Base-by-base conservation (phyloP, 208 protist genomes). In the Leishmania tropica region DNA sequence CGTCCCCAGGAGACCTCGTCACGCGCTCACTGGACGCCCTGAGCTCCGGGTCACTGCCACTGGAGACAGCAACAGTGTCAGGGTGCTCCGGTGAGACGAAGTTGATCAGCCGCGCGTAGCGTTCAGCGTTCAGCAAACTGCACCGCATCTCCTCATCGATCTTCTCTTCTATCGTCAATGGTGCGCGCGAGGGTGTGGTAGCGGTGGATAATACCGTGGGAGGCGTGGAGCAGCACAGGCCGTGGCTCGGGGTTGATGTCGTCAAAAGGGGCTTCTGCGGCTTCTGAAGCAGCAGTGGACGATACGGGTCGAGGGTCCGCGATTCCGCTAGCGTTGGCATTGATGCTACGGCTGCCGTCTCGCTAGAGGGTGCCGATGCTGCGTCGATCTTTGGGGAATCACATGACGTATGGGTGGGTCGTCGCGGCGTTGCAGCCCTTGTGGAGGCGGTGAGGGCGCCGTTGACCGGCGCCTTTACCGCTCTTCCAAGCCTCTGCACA, bases 61-160 rank as follows among this genome's bases (percentile, higher is more conserved):
- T 17, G 6, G 51, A 45, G 54, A 17, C 54, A 24, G 4, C 54
- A n/a, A 54, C 53, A 45, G 53, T n/a, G 19, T 17, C 54, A 4
- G 19, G 53, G 54, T 48, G 54, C 51, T 64, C 54, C 2, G 54
- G 13, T 45, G 74, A 62, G 37, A 67, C 11, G 35, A 65, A 13
- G 19, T 19, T 3, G 37, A 78, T 45, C 21, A 65, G 56, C 11
- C 74, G 54, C 24, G 45, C 17, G 74, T 65, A 78, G 54, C 28
- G 48, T 13, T 60, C 54, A 21, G 54, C 74, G 56, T 67, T 37
- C 51, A 58, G 24, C 17, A 78, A 47, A 15, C 54, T 78, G 53
- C 24, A 17, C 37, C 48, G 7, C 5, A 78, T 78, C 74, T 60
- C 74, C 74, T 40, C 35, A 19, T 78, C 74, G 54, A 78, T 35